These are phyloP conservation scores for Fraxinus baroniana DNA, from an alignment of 305 asterid species.

Conservation along the genomic window DNA sequence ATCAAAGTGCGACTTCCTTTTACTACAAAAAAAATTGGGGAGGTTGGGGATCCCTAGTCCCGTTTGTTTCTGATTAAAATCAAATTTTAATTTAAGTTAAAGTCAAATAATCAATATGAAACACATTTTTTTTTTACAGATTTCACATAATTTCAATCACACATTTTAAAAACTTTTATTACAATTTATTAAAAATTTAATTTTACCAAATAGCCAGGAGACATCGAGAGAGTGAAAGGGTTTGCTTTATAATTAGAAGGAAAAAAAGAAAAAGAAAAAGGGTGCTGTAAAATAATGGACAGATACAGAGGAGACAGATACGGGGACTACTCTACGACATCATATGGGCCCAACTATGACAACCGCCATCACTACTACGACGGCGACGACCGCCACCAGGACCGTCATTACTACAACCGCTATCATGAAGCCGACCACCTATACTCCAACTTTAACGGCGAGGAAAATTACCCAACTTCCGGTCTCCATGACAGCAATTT, in stretches of 20 bases:
- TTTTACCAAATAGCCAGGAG: too few relatives aligned
- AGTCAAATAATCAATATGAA: too few relatives aligned
- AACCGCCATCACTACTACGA: conserved; percentile 25
- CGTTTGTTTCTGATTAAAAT: too few relatives aligned
- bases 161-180: too few relatives aligned
- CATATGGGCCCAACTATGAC: conserved; percentile 38
- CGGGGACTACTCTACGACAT: conserved; percentile 37
- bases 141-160: too few relatives aligned
- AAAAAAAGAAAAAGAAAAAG: background rate
- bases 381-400: conserved; percentile 21
- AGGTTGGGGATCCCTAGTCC: too few relatives aligned
- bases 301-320: conserved; percentile 39
- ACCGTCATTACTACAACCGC: conserved; percentile 18
- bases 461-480: conserved; percentile 31
- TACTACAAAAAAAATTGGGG: background rate
- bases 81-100: too few relatives aligned
- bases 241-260: background rate
- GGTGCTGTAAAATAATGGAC: conserved; percentile 36
- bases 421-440: background rate
- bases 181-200: too few relatives aligned
- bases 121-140: too few relatives aligned
- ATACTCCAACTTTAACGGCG: conserved; percentile 35
- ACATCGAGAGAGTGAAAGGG: background rate
- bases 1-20: background rate
- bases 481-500: conserved; percentile 30